A percentile compares a stretch with the other conserved stretches of the same genome.
Evolutionary conservation across 345 rosid genomes (phyloP).

Genomic region (Camelina neglecta): DNA sequence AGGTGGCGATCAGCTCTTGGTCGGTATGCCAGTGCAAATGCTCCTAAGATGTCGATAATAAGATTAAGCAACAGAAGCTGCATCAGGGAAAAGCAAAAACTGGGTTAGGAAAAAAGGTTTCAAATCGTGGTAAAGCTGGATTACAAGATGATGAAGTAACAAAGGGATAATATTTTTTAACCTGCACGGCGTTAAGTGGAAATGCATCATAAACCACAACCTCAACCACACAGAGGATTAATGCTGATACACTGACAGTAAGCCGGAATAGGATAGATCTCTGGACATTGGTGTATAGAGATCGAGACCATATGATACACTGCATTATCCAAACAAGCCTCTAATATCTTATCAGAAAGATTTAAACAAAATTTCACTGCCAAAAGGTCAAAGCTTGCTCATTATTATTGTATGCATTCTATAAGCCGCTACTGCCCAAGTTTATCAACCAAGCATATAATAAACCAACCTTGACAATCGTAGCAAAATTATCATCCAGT

Average conservation of each 20-base stretch:
- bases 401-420: neutral
- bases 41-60: constrained; percentile 88
- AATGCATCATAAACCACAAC: constrained; percentile 70
- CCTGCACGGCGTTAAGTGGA: constrained; percentile 81
- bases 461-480: constrained; percentile 75
- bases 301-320: constrained; percentile 90
- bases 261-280: constrained; percentile 83
- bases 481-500: constrained; percentile 72
- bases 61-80: constrained; percentile 87
- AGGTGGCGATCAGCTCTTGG: constrained; percentile 70
- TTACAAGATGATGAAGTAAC: constrained; percentile 24
- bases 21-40: constrained; percentile 88
- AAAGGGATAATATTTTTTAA: constrained; percentile 38
- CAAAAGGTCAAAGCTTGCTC: constrained; percentile 7
- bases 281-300: constrained; percentile 81
- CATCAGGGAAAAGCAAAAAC: constrained; percentile 28
- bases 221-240: constrained; percentile 71
- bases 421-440: neutral
- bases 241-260: constrained; percentile 76
- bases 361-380: neutral
- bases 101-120: neutral
- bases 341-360: constrained; percentile 1
- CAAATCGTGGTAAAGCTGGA: neutral
- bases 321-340: constrained; percentile 41
- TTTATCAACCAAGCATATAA: constrained; percentile 2